Evolutionary conservation across 768 basidiomycete species (phyloP).

Genomic region (Suillus subluteus): DNA sequence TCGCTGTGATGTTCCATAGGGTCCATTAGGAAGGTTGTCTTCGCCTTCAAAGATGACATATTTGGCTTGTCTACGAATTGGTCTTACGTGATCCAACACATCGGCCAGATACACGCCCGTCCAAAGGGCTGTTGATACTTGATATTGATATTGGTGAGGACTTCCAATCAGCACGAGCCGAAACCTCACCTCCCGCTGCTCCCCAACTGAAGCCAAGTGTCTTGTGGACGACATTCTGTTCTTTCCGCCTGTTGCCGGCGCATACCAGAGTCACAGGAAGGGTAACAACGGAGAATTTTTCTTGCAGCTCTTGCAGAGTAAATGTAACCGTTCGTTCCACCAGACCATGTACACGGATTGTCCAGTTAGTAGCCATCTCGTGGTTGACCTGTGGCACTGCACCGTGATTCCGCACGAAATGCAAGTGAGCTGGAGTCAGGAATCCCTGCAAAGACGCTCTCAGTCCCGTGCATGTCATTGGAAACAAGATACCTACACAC

Average conservation of each 20-base stretch:
- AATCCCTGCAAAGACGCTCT: conserved; percentile 43
- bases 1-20: conserved; percentile 57
- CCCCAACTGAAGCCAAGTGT: conserved; percentile 62
- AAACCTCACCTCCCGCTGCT: conserved; percentile 41
- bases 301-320: conserved; percentile 47
- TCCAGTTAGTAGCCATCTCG: conserved; percentile 45
- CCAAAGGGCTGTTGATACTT: conserved; percentile 56
- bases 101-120: conserved; percentile 63
- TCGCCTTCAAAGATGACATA: conserved; percentile 64
- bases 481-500: conserved; percentile 27
- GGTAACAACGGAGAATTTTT: conserved; percentile 54
- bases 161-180: background rate
- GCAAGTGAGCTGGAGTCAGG: conserved; percentile 54
- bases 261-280: conserved; percentile 65
- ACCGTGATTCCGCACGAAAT: conserved; percentile 68
- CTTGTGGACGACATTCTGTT: conserved; percentile 64
- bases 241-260: conserved; percentile 67
- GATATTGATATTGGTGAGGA: conserved; percentile 17
- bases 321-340: conserved; percentile 42
- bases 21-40: conserved; percentile 60
- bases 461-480: background rate
- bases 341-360: conserved; percentile 42
- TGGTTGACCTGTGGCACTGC: conserved; percentile 53
- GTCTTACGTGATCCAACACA: conserved; percentile 49
- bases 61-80: conserved; percentile 39